Conservation (phyloP, 2,329 filamentous ascomycete genomes). For the Talaromyces sp. region DNA sequence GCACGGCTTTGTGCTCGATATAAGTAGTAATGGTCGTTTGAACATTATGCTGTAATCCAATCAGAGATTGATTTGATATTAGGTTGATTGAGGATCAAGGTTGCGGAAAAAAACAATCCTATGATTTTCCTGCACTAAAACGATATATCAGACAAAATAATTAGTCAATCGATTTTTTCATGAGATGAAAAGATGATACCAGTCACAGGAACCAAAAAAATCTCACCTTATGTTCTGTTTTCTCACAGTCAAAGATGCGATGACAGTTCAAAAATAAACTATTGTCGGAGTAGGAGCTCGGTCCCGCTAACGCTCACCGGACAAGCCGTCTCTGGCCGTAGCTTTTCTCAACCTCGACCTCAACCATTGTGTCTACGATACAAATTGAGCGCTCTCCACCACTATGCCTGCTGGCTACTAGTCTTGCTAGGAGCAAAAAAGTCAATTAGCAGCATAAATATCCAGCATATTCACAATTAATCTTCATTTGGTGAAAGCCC, state of each 20-base stretch:
- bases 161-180: neutral
- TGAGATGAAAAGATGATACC: too few relatives aligned
- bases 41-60: slow-evolving; percentile 28
- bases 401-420: slow-evolving; percentile 2
- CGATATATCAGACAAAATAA: neutral
- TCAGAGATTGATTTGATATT: slow-evolving; percentile 5
- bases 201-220: neutral
- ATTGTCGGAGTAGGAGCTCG: slow-evolving; percentile 25
- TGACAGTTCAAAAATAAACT: neutral
- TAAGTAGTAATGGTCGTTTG: slow-evolving; percentile 27
- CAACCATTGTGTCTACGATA: neutral
- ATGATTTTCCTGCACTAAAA: neutral
- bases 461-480: neutral
- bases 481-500: neutral
- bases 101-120: neutral
- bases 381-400: neutral
- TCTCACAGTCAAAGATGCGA: neutral
- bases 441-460: neutral
- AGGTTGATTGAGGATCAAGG: neutral
- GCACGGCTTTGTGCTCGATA: slow-evolving; percentile 28
- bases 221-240: neutral
- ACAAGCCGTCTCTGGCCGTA: slow-evolving; percentile 16
- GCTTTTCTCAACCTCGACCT: slow-evolving; percentile 22
- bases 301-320: slow-evolving; percentile 35
- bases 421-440: neutral